Evolutionary conservation across 2,329 filamentous ascomycete species (phyloP), one percentile per base, ranked within the genome.

Genomic region (Plenodomus biglobosus): DNA sequence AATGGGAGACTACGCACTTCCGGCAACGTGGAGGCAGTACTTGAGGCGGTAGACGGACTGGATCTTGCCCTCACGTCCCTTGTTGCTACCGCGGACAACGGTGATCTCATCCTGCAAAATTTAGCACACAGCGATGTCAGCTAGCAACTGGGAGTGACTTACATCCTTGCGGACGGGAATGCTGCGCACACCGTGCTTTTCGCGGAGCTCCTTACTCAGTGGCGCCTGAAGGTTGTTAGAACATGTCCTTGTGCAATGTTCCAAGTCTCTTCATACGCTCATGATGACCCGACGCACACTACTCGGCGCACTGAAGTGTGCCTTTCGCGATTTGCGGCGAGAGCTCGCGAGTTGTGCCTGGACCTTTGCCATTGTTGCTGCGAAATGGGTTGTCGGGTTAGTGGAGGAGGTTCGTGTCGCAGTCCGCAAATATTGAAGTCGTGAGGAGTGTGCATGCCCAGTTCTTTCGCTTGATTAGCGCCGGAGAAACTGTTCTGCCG

Each of bases 1-100:
- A 18, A 22, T 38, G n/a, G 38, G 43, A 44, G 43, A 35, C 38
- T 61, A 60, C 68, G 55, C 56, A 71, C 68, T 66, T 72, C 92
- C 90, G 85, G 96, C 92, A 77, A 99, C 78, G 86, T 97, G 92
- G 75, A 99, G 87, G 75, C 91, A 84, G 80, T 94, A 99, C 81
- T 97, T 97, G 51, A 73, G 68, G 49, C 71, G 71, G 66, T 73
- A 99, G 77, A 97, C 92, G 72, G 89, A 90, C 71, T 87, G 92
- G 80, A 99, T 84, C 84, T 97, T 97, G 83, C 94, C 94, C 83
- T 97, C 92, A 73, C 91, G 90, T 75, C 92, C 94, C 85, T 97
- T 97, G 85, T 95, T 88, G 80, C 82, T 81, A 72, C 94, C 94
- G 68, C 94, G 92, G 75, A 92, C 87, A 72, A 99, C 88, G 74